Conservation (phyloP, 805 yeast species). For the Metschnikowia kunwiensis region DNA sequence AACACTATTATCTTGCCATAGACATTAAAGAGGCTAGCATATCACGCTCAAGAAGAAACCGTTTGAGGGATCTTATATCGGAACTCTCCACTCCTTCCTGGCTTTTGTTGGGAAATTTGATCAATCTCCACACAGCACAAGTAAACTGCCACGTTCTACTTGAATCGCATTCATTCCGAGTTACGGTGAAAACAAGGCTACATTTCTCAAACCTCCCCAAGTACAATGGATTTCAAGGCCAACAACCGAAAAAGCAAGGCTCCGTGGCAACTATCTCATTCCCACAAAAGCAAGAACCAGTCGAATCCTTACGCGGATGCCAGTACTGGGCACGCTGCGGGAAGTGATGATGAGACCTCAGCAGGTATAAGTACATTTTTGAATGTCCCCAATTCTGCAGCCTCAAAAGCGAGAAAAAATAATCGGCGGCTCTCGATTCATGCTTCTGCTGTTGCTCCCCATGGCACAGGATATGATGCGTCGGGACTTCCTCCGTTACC, state of each 20-base stretch:
- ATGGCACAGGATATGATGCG: constrained; percentile 8
- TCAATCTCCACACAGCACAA: no score
- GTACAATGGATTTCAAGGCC: constrained; percentile 35
- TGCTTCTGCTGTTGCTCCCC: constrained; percentile 16
- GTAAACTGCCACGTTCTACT: no score
- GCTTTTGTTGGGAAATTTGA: no score
- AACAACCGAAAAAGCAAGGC: constrained; percentile 43
- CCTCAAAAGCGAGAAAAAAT: constrained; percentile 11
- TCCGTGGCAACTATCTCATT: constrained; percentile 34
- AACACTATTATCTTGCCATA: no score
- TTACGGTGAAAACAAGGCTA: no score
- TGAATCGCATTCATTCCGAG: no score
- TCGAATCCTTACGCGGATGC: constrained; percentile 14
- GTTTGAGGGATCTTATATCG: no score
- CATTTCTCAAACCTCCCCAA: no score
- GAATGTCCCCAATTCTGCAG: constrained; percentile 11
- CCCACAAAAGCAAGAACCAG: constrained; percentile 5
- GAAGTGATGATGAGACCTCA: background rate
- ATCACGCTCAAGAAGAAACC: no score
- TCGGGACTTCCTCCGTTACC: constrained; percentile 17
- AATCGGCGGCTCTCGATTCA: constrained; percentile 21
- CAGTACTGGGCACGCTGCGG: constrained; percentile 1
- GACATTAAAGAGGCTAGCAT: no score
- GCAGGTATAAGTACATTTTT: constrained; percentile 2
- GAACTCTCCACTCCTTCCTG: no score